A percentile compares a stretch with the other conserved stretches of the same genome.
These are phyloP conservation scores for Talaromyces adpressus DNA, from an alignment of 495 filamentous ascomycete genomes.

Conservation along the genomic window DNA sequence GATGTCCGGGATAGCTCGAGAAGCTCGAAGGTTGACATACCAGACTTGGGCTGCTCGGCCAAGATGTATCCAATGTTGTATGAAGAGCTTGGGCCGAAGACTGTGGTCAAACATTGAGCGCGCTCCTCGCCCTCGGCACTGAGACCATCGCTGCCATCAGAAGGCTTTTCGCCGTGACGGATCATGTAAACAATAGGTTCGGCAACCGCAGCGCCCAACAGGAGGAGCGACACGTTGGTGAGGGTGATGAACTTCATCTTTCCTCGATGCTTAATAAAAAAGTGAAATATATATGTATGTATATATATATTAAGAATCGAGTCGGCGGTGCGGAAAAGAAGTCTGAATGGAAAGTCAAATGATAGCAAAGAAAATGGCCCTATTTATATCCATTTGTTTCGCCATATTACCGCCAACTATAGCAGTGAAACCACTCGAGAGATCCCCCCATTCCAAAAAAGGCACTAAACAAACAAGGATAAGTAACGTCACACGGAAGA, in stretches of 20 bases:
- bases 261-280: not conserved
- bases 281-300: not conserved
- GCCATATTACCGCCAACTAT: not conserved
- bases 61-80: constrained; percentile 50
- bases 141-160: constrained; percentile 34
- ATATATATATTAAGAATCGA: too few species aligned
- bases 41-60: constrained; percentile 39
- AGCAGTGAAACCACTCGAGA: not conserved
- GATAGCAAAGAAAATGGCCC: not conserved
- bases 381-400: not conserved
- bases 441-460: not conserved
- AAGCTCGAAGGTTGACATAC: constrained; percentile 17
- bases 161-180: constrained; percentile 53
- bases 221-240: constrained; percentile 3
- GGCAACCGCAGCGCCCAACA: constrained; percentile 15
- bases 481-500: not conserved
- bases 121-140: constrained; percentile 38
- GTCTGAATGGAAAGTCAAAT: not conserved
- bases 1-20: not conserved
- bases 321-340: not conserved
- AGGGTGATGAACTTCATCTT: constrained; percentile 3
- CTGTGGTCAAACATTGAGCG: constrained; percentile 40
- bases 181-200: constrained; percentile 45
- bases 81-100: constrained; percentile 36
- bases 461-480: not conserved